Evolutionary conservation across 306 rosid species (phyloP).

Genomic region (Gynostemma pentaphyllum): DNA sequence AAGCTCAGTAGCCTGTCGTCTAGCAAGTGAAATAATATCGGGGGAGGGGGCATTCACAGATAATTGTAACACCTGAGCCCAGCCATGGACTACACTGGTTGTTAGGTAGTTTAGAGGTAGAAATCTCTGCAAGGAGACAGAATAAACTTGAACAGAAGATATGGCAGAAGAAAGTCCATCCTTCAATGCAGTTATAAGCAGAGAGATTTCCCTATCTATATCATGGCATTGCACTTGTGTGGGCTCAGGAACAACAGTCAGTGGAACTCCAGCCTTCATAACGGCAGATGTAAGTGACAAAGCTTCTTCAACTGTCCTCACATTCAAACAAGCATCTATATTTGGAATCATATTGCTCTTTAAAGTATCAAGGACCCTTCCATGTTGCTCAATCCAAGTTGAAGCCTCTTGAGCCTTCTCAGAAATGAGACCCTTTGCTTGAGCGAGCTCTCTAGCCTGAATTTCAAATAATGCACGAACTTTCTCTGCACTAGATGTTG

Average conservation of each 20-base stretch:
- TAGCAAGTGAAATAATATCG: constrained; percentile 66
- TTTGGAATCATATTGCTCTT: constrained; percentile 62
- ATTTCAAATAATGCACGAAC: constrained; percentile 59
- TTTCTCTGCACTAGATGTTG: constrained; percentile 64
- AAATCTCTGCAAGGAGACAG: constrained; percentile 80
- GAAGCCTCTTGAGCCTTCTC: constrained; percentile 95
- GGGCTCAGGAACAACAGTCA: constrained; percentile 98
- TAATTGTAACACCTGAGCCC: constrained; percentile 83
- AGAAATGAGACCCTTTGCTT: constrained; percentile 56
- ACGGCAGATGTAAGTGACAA: constrained; percentile 87
- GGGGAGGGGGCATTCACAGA: constrained; percentile 57
- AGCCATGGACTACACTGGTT: constrained; percentile 80
- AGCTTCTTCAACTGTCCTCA: constrained; percentile 45
- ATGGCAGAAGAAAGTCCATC: constrained; percentile 63
- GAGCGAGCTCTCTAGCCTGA: constrained; percentile 77
- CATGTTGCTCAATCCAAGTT: constrained; percentile 90
- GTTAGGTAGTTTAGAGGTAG: constrained; percentile 74
- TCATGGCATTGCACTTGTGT: constrained; percentile 89
- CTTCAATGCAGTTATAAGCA: constrained; percentile 54
- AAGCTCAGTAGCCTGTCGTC: constrained; percentile 86
- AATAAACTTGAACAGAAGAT: constrained; percentile 57
- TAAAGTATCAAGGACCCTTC: constrained; percentile 75
- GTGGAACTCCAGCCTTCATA: constrained; percentile 73
- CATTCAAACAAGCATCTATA: constrained; percentile 33
- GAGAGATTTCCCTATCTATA: constrained; percentile 85